A percentile compares a stretch with the other conserved stretches of the same genome.
Conservation (phyloP, 2,329 filamentous ascomycete genomes). For the Leptographium procerum region DNA sequence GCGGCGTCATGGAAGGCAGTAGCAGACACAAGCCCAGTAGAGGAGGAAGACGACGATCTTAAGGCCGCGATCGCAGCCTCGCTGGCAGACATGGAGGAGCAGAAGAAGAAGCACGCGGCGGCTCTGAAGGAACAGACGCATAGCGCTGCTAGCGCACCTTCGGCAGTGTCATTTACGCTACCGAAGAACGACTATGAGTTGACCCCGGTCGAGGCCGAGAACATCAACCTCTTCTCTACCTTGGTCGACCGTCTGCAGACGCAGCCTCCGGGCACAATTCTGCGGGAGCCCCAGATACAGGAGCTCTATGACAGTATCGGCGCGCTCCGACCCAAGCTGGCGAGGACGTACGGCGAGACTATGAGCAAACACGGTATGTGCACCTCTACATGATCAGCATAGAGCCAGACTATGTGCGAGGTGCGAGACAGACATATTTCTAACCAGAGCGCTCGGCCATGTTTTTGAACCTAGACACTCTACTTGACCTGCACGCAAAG, state of each 20-base stretch:
- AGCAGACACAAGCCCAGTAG: background rate
- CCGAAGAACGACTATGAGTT: constrained; percentile 93
- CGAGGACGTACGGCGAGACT: constrained; percentile 91
- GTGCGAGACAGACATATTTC: background rate
- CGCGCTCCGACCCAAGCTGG: constrained; percentile 82
- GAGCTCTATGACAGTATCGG: constrained; percentile 97
- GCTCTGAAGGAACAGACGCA: constrained; percentile 70
- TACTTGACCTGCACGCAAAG: constrained; percentile 90
- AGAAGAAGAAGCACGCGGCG: constrained; percentile 82
- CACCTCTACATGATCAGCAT: background rate
- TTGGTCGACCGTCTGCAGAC: constrained; percentile 90
- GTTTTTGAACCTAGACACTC: constrained; percentile 53
- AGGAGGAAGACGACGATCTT: constrained; percentile 69
- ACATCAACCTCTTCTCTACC: constrained; percentile 92
- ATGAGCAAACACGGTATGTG: constrained; percentile 91
- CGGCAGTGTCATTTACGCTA: constrained; percentile 42
- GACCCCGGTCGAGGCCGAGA: constrained; percentile 86
- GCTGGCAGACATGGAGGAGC: constrained; percentile 92
- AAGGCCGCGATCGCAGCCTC: constrained; percentile 94
- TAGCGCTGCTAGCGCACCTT: constrained; percentile 33
- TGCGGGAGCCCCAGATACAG: constrained; percentile 96
- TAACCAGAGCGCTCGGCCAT: background rate
- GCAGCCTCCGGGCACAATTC: constrained; percentile 86
- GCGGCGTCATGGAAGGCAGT: constrained; percentile 8
- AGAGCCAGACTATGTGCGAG: too few species aligned